Evolutionary conservation across 306 rosid species (phyloP).

Genomic region (Abrus precatorius): DNA sequence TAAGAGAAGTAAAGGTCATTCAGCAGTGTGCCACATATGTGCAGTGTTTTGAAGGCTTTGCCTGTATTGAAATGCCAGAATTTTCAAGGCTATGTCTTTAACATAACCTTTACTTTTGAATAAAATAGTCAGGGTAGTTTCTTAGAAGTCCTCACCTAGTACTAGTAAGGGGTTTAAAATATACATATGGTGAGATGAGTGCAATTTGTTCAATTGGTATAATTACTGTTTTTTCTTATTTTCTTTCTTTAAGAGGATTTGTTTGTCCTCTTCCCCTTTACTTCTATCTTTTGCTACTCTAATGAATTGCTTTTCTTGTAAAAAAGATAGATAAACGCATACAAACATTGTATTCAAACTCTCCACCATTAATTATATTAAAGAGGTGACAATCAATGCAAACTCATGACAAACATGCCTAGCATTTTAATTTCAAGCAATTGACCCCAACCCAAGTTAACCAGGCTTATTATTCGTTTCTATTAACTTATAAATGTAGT

Average conservation of each 20-base stretch:
- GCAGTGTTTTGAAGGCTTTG: not conserved
- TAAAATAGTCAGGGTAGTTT: not conserved
- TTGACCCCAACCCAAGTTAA: constrained; percentile 16
- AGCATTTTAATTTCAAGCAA: constrained; percentile 26
- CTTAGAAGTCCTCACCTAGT: not conserved
- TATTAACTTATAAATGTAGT: constrained; percentile 6
- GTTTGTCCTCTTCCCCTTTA: not conserved
- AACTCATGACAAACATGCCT: not conserved
- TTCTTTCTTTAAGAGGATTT: constrained; percentile 3
- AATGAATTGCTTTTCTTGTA: not conserved
- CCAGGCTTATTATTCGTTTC: constrained; percentile 21
- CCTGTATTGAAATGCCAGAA: not conserved
- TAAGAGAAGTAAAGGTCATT: not conserved
- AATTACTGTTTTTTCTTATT: not conserved
- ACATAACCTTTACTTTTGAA: not conserved
- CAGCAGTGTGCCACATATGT: not conserved
- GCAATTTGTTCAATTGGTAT: not conserved
- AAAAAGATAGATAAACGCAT: constrained; percentile 3
- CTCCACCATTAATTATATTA: not conserved
- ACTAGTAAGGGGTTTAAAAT: not conserved
- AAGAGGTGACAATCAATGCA: not conserved
- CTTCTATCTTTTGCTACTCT: constrained; percentile 23
- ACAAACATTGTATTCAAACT: not conserved
- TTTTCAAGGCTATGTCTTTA: not conserved
- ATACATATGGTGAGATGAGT: not conserved